Conservation (phyloP, 768 basidiomycete genomes). For the Termitomyces sp. region DNA sequence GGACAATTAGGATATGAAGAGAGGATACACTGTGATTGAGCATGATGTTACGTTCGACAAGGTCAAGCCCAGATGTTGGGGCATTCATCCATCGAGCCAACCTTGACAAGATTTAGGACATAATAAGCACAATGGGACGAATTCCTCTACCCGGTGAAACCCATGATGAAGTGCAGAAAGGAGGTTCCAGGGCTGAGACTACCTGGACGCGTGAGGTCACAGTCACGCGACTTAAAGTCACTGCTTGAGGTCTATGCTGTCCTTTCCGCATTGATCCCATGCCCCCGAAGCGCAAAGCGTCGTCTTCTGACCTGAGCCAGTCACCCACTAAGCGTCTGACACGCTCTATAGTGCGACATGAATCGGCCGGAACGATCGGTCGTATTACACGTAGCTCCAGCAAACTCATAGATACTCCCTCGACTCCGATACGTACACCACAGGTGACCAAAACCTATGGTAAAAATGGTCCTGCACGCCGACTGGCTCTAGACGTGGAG, state of each 20-base stretch:
- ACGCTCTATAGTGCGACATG: conserved; percentile 11
- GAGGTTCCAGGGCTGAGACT: background rate
- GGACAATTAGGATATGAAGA: background rate
- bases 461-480: background rate
- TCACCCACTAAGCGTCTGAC: conserved; percentile 29
- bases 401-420: background rate
- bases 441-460: conserved; percentile 8
- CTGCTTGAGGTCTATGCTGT: background rate
- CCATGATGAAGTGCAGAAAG: conserved; percentile 33
- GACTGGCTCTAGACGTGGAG: background rate
- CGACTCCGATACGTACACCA: conserved; percentile 5
- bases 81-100: conserved; percentile 81
- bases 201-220: conserved; percentile 11
- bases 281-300: conserved; percentile 42
- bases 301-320: conserved; percentile 14
- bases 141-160: conserved; percentile 61
- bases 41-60: conserved; percentile 62
- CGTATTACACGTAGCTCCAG: conserved; percentile 1
- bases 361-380: background rate
- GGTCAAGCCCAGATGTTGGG: conserved; percentile 63
- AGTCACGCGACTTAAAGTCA: conserved; percentile 10
- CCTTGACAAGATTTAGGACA: conserved; percentile 28
- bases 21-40: conserved; percentile 59
- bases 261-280: conserved; percentile 15
- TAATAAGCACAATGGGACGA: background rate